A percentile compares a stretch with the other conserved stretches of the same genome.
Conservation (phyloP, 2,329 filamentous ascomycete genomes). For the Exophiala aquamarina region DNA sequence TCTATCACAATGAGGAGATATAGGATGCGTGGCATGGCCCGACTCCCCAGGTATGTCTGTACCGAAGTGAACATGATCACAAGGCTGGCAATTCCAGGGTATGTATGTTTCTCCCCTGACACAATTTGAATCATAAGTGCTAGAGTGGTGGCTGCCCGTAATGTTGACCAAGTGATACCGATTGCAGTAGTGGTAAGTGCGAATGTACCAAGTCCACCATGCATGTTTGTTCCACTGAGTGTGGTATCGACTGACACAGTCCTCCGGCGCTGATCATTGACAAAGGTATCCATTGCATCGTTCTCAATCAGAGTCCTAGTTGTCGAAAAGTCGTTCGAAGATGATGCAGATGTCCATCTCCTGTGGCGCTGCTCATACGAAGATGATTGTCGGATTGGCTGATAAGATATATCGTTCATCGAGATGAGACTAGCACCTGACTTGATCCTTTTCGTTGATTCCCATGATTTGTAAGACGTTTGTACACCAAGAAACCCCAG, state of each 20-base stretch:
- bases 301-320: background rate
- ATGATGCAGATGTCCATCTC: background rate
- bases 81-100: slow-evolving; percentile 13
- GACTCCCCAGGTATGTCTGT: slow-evolving; percentile 15
- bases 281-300: background rate
- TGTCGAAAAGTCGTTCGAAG: background rate
- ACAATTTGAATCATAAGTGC: slow-evolving; percentile 10
- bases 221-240: slow-evolving; percentile 1
- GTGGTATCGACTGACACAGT: background rate
- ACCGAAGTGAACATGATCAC: slow-evolving; percentile 18
- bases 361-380: background rate
- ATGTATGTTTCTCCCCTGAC: slow-evolving; percentile 12
- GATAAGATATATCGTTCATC: slow-evolving; percentile 6
- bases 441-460: slow-evolving; percentile 2
- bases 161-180: slow-evolving; percentile 13
- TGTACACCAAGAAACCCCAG: slow-evolving; percentile 15
- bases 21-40: slow-evolving; percentile 15
- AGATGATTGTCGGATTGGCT: slow-evolving; percentile 3
- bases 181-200: slow-evolving; percentile 7
- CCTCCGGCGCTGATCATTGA: background rate
- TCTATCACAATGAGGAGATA: slow-evolving; percentile 16
- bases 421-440: background rate
- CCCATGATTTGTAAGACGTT: slow-evolving; percentile 16
- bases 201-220: slow-evolving; percentile 10
- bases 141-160: slow-evolving; percentile 6